Conservation (phyloP, 208 protist species). For the Crithidia bombi region DNA sequence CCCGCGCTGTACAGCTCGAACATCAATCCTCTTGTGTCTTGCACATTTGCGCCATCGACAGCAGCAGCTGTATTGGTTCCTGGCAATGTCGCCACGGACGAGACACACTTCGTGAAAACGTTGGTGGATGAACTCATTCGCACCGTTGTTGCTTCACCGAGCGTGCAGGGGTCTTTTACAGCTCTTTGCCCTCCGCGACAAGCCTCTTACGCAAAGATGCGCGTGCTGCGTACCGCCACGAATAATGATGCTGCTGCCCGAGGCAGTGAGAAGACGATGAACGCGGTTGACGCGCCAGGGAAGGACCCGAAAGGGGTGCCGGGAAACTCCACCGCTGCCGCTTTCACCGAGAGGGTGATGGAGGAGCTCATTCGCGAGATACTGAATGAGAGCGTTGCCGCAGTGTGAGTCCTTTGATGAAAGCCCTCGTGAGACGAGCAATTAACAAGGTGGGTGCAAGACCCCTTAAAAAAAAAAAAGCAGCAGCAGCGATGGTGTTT, state of each 20-base stretch:
- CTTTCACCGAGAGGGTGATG: constrained; percentile 28
- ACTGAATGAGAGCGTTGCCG: constrained; percentile 23
- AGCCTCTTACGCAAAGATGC: constrained; percentile 39
- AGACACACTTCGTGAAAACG: constrained; percentile 36
- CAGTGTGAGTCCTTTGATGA: constrained; percentile 7
- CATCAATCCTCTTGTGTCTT: constrained; percentile 12
- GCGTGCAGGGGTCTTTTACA: constrained; percentile 62
- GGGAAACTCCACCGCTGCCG: neutral
- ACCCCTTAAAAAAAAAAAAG: too few species aligned
- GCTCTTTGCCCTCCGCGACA: constrained; percentile 36
- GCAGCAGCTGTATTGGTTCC: neutral
- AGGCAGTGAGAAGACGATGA: neutral
- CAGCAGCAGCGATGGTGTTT: too few species aligned
- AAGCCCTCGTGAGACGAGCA: too few species aligned
- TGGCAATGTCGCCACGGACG: constrained; percentile 13
- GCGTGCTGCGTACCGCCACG: constrained; percentile 11
- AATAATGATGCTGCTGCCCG: neutral
- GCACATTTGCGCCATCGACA: neutral
- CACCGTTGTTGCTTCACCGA: constrained; percentile 54
- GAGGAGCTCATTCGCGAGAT: constrained; percentile 63
- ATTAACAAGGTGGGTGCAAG: too few species aligned
- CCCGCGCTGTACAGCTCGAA: constrained; percentile 20
- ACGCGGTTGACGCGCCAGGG: neutral
- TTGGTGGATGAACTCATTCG: constrained; percentile 77
- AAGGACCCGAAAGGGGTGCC: neutral